A percentile compares a stretch with the other conserved stretches of the same genome.
Conservation (phyloP, 2,329 filamentous ascomycete genomes). For the Plenodomus lindquistii region DNA sequence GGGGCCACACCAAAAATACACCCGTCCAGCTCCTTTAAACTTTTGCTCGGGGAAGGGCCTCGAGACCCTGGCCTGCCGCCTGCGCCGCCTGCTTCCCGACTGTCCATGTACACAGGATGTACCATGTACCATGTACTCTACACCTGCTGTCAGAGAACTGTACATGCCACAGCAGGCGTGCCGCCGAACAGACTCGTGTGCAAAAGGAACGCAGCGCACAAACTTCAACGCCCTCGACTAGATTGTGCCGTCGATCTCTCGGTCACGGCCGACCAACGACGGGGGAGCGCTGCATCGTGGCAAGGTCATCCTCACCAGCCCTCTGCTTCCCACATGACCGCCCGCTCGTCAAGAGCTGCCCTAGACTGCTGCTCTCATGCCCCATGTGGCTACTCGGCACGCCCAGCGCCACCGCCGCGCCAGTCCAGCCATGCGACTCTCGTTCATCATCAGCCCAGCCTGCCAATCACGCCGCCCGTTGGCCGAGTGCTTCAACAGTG, state of each 20-base stretch:
- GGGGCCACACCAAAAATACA: slow-evolving; percentile 25
- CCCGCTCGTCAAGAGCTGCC: slow-evolving; percentile 16
- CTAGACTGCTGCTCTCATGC: not conserved
- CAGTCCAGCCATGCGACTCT: not conserved
- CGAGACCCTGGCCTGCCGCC: slow-evolving; percentile 4
- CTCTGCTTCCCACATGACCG: not conserved
- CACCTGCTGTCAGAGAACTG: no score
- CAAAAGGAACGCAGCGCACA: no score
- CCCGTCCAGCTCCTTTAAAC: slow-evolving; percentile 7
- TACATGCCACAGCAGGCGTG: no score
- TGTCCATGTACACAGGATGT: no score
- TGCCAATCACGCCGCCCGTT: slow-evolving; percentile 12
- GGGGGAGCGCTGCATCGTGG: not conserved
- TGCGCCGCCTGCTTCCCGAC: no score
- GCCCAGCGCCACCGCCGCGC: slow-evolving; percentile 8
- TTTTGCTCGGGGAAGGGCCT: slow-evolving; percentile 21
- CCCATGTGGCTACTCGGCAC: slow-evolving; percentile 13
- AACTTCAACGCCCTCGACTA: slow-evolving; percentile 6
- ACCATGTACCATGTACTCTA: no score
- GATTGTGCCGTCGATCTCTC: slow-evolving; percentile 10
- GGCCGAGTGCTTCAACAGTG: not conserved
- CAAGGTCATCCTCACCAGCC: not conserved
- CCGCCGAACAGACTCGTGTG: no score
- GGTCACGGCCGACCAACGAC: slow-evolving; percentile 3
- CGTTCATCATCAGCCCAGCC: slow-evolving; percentile 21